Conservation (phyloP, 1,284 basidiomycete species). For the Inonotus hispidus region DNA sequence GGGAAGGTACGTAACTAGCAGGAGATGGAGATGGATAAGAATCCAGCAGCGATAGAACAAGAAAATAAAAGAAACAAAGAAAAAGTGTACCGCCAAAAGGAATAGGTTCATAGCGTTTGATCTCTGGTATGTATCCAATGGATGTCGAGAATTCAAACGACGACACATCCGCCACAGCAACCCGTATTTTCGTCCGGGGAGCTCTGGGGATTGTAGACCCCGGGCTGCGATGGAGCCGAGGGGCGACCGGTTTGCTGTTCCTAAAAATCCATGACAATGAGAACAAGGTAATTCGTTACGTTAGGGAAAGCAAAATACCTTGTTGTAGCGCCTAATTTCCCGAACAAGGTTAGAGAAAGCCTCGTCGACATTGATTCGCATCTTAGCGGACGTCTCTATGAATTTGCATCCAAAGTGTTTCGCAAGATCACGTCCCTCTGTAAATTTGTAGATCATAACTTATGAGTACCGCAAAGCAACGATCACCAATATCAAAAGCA, state of each 20-base stretch:
- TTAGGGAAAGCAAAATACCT: conserved; percentile 40
- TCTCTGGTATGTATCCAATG: neutral
- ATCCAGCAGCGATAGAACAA: neutral
- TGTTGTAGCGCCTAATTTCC: conserved; percentile 96
- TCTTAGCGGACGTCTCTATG: conserved; percentile 98
- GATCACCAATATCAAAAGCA: conserved; percentile 14
- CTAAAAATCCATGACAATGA: conserved; percentile 27
- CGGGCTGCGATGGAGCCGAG: conserved; percentile 34
- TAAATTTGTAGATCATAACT: neutral
- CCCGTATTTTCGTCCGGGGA: conserved; percentile 51
- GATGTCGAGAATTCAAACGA: conserved; percentile 36
- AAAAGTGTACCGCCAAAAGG: neutral
- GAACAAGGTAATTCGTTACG: neutral
- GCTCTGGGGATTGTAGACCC: conserved; percentile 43
- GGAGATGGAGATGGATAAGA: conserved; percentile 5
- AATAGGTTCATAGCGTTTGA: too few species aligned
- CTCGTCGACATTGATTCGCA: conserved; percentile 97
- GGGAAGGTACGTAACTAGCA: neutral
- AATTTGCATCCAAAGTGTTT: conserved; percentile 97
- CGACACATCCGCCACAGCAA: conserved; percentile 72
- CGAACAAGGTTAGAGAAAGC: conserved; percentile 97
- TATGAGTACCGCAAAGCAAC: neutral
- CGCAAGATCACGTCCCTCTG: conserved; percentile 96
- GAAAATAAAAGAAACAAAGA: neutral
- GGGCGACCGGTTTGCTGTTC: conserved; percentile 62